A percentile compares a stretch with the other conserved stretches of the same genome.
Conservation (phyloP, 1,284 basidiomycete genomes). For the Apiotrichum brassicae region DNA sequence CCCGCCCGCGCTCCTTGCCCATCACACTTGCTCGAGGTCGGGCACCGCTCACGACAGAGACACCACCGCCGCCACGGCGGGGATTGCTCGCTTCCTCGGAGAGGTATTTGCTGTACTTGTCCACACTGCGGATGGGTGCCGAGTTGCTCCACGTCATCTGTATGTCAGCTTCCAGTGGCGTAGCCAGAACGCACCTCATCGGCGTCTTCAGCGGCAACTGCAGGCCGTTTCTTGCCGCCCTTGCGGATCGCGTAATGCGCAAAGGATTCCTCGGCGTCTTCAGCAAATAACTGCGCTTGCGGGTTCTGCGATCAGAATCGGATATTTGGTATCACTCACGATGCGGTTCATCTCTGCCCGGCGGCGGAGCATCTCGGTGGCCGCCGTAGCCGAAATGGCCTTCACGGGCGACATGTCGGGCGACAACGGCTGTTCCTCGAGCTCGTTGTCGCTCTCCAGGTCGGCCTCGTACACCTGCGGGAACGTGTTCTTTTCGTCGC, state of each 20-base stretch:
- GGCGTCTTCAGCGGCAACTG: no score
- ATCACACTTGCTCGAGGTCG: not conserved
- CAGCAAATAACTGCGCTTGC: no score
- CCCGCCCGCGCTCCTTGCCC: not conserved
- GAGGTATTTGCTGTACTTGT: slow-evolving; percentile 21
- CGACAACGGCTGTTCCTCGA: slow-evolving; percentile 21
- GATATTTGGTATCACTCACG: no score
- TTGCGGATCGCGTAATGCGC: not conserved
- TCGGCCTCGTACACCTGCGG: slow-evolving; percentile 22
- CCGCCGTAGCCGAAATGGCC: not conserved
- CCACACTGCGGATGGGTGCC: no score
- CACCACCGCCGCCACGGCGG: slow-evolving; percentile 23
- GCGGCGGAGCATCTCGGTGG: not conserved
- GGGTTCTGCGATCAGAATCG: no score
- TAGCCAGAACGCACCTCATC: no score
- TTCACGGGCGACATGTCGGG: not conserved
- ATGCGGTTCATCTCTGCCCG: no score
- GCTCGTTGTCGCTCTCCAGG: slow-evolving; percentile 31
- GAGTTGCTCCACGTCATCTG: no score
- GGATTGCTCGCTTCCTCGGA: slow-evolving; percentile 26
- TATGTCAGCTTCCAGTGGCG: no score
- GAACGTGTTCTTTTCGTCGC: slow-evolving; percentile 33
- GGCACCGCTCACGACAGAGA: slow-evolving; percentile 21
- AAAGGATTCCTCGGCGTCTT: no score
- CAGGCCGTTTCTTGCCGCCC: no score